Conservation (phyloP, 495 filamentous ascomycete species). For the Xylaria nigripes region DNA sequence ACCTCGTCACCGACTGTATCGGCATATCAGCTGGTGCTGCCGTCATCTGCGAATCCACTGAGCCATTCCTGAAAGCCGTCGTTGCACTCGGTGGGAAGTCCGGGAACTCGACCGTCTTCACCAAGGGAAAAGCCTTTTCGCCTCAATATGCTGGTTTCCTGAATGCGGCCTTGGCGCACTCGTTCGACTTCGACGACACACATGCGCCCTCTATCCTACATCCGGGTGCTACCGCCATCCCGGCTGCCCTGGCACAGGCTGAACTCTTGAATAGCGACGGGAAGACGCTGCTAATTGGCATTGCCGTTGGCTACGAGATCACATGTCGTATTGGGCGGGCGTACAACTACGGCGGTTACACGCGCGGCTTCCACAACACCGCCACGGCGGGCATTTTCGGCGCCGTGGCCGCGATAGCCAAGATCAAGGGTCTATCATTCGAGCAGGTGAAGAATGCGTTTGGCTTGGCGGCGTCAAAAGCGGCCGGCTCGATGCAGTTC, state of each 20-base stretch:
- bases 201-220: constrained; percentile 10
- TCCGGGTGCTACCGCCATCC: constrained; percentile 10
- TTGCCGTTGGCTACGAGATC: constrained; percentile 13
- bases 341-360: constrained; percentile 3
- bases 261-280: constrained; percentile 3
- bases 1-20: constrained; percentile 9
- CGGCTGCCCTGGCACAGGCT: constrained; percentile 7
- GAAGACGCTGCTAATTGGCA: constrained; percentile 4
- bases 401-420: constrained; percentile 6
- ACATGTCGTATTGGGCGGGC: constrained; percentile 8
- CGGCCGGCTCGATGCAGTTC: constrained; percentile 14
- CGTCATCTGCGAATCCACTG: constrained; percentile 5
- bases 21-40: constrained; percentile 3
- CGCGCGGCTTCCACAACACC: constrained; percentile 9
- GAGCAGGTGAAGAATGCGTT: constrained; percentile 8
- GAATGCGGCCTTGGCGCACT: constrained; percentile 11
- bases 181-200: constrained; percentile 15
- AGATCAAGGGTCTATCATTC: not conserved
- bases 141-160: constrained; percentile 10
- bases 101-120: constrained; percentile 10
- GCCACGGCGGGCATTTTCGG: constrained; percentile 7
- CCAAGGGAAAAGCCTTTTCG: constrained; percentile 5
- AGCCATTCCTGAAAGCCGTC: constrained; percentile 8
- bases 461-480: constrained; percentile 11
- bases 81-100: constrained; percentile 6